Evolutionary conservation across 345 rosid genomes (phyloP).

Genomic region (Gossypium ekmanianum): DNA sequence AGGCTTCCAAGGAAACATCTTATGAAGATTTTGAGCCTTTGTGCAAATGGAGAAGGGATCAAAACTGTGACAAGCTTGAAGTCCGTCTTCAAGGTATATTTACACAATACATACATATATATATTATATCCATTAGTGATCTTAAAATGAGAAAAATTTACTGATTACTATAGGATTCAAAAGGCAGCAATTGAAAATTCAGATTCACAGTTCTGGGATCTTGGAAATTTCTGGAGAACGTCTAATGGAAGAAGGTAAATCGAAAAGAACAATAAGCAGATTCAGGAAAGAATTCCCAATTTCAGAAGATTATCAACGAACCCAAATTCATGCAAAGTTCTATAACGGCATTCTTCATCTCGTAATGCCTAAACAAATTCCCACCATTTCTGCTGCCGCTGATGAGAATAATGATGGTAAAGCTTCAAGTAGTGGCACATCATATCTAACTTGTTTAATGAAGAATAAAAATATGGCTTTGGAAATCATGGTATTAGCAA

Average conservation of each 20-base stretch:
- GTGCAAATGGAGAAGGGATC: neutral
- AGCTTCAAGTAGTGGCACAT: neutral
- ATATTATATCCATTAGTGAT: neutral
- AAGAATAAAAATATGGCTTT: neutral
- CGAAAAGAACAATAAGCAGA: neutral
- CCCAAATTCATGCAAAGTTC: slow-evolving; percentile 10
- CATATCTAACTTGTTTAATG: neutral
- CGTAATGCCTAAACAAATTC: neutral
- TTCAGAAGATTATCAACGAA: neutral
- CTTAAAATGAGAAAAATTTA: neutral
- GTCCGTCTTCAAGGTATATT: slow-evolving; percentile 1
- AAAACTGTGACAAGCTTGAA: neutral
- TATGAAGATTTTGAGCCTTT: slow-evolving; percentile 14
- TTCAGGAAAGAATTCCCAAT: slow-evolving; percentile 8
- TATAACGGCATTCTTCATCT: neutral
- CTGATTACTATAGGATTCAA: neutral
- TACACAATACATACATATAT: neutral
- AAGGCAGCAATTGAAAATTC: neutral
- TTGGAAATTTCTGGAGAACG: neutral
- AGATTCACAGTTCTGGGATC: neutral
- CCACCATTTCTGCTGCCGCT: neutral
- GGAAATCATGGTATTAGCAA: neutral
- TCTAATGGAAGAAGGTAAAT: neutral
- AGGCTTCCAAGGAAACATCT: slow-evolving; percentile 11
- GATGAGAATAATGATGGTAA: neutral